phyloP scores from a whole-genome alignment of 805 yeast species.

The Wickerhamia fluorescens region DNA sequence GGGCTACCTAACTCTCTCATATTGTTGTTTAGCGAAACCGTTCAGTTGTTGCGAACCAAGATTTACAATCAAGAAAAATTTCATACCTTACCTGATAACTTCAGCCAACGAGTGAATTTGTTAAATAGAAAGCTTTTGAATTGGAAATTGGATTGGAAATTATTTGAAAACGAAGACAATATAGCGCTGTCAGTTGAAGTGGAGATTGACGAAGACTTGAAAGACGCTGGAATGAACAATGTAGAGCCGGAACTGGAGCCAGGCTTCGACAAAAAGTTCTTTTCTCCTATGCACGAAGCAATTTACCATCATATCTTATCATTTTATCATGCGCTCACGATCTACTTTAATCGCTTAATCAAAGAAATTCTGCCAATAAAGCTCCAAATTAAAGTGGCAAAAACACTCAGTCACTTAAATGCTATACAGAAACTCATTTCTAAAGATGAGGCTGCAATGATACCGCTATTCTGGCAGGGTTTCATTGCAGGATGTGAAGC shows the following conservation, averaged over 20 bases:
- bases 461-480: slow-evolving; percentile 85
- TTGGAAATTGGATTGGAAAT: slow-evolving; percentile 76
- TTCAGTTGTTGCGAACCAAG: slow-evolving; percentile 56
- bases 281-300: slow-evolving; percentile 57
- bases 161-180: slow-evolving; percentile 25
- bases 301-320: slow-evolving; percentile 76
- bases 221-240: slow-evolving; percentile 6
- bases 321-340: slow-evolving; percentile 63
- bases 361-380: slow-evolving; percentile 46
- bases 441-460: slow-evolving; percentile 49
- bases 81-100: slow-evolving; percentile 25
- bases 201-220: slow-evolving; percentile 8
- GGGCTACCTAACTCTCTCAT: slow-evolving; percentile 81
- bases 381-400: slow-evolving; percentile 55
- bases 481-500: slow-evolving; percentile 85
- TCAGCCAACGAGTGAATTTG: slow-evolving; percentile 22
- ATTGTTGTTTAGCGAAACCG: slow-evolving; percentile 64
- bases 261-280: slow-evolving; percentile 24
- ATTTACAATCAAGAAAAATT: slow-evolving; percentile 39
- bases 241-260: slow-evolving; percentile 6
- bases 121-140: slow-evolving; percentile 18
- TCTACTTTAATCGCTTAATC: slow-evolving; percentile 65
- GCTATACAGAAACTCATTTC: slow-evolving; percentile 52
- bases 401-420: slow-evolving; percentile 58
- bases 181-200: slow-evolving; percentile 6